Base-by-base conservation (phyloP, 2,329 filamentous ascomycete species). In the Colletotrichum lentis region DNA sequence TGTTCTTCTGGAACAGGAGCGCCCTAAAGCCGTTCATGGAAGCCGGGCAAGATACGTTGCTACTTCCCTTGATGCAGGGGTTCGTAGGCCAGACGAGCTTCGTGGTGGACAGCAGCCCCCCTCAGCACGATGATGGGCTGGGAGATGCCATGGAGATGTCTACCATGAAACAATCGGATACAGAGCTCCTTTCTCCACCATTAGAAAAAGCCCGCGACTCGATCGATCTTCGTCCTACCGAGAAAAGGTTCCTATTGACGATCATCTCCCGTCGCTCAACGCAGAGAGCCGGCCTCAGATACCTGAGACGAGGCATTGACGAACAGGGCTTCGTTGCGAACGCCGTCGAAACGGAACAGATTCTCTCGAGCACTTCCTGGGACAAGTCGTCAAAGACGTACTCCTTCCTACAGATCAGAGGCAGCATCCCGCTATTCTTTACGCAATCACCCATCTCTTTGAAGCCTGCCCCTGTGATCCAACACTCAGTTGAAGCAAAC, bases 351-450 rank as follows among this genome's bases (percentile, higher is more conserved):
- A 97, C 95, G 0, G 96, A 99, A 76, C 96, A 99, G 78, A 91
- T 99, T 11, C 83, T 99, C 3, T 96, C 93, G 0, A 86, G 87
- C 0, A 82, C 88, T 2, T 83, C 84, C 1, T 94, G 91, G 88
- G 84, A 88, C 20, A 76, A 84, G 0, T 80, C 84, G 0, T 82
- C 79, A 2, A 92, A 88, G 72, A 84, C 90, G 2, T 92, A 93
- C 77, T 97, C 94, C 0, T 96, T 97, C 73, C 81, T 96, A 3
- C 96, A 99, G 76, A 84, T 94, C 27, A 88, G 96, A 71, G 95
- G 94, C 7, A 97, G 94, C 24, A 97, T 98, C 71, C 96, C 96
- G 0, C 80, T 98, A 0, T 98, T 96, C 81, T 99, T 97, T 76
- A 96, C 94, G 0, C 96, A 99, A 75, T 93, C 92, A 0, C 94